Evolutionary conservation across 352 stramenopile species (phyloP).

Genomic region (Phytophthora pistaciae): DNA sequence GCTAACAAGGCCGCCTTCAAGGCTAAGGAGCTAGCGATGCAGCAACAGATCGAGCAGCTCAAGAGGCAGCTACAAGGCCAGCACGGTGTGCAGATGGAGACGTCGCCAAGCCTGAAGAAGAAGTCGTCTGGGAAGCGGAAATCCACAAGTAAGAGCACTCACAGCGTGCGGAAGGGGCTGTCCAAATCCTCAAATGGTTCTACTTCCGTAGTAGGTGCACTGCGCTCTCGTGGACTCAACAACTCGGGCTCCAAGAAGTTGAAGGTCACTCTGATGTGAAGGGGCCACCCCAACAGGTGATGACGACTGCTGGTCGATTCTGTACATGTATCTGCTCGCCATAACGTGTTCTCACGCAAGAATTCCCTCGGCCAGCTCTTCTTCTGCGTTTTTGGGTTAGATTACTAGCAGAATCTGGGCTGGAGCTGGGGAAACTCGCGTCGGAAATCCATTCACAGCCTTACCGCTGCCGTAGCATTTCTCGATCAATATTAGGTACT

Average conservation of each 20-base stretch:
- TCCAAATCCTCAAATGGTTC: conserved; percentile 51
- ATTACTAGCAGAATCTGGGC: conserved; percentile 24
- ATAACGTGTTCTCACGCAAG: conserved; percentile 17
- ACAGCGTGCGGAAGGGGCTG: conserved; percentile 50
- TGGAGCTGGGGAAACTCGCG: conserved; percentile 14
- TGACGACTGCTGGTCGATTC: conserved; percentile 6
- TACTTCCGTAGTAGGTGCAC: conserved; percentile 57
- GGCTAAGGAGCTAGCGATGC: conserved; percentile 76
- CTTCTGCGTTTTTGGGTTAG: conserved; percentile 26
- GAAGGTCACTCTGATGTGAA: conserved; percentile 57
- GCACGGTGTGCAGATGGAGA: conserved; percentile 48
- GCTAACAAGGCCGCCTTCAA: conserved; percentile 65
- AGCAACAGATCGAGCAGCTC: conserved; percentile 68
- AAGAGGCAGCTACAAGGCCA: conserved; percentile 51
- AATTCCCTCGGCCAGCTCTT: conserved; percentile 5
- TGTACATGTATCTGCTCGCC: conserved; percentile 8
- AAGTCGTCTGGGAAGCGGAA: conserved; percentile 67
- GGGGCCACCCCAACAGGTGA: conserved; percentile 20
- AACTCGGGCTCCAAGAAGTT: conserved; percentile 60
- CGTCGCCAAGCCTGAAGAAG: conserved; percentile 43
- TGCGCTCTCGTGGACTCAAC: conserved; percentile 61
- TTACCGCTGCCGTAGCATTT: conserved; percentile 14
- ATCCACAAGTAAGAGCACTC: conserved; percentile 49
- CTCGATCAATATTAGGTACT: conserved; percentile 46
- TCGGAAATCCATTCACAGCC: conserved; percentile 6